phyloP scores from a whole-genome alignment of 352 stramenopile species.

The Peronospora belbahrii region DNA sequence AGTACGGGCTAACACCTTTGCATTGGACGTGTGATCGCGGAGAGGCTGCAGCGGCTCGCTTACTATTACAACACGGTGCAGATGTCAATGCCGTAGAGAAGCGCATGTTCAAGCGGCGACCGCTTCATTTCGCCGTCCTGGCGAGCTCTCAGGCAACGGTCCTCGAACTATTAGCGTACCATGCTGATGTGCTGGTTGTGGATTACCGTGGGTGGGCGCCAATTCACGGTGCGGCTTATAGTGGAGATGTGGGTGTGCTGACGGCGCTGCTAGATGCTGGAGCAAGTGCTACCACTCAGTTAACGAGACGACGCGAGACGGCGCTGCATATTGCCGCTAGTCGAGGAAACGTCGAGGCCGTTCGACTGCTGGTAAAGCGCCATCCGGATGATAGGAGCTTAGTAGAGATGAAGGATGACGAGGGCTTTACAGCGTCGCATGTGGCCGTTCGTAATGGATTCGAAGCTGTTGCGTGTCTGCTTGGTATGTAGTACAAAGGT shows the following conservation, averaged over 20 bases:
- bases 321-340: slow-evolving; percentile 33
- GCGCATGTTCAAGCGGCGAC: slow-evolving; percentile 57
- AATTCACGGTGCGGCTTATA: slow-evolving; percentile 50
- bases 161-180: slow-evolving; percentile 29
- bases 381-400: slow-evolving; percentile 3
- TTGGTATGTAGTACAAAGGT: not conserved
- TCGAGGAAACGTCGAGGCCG: slow-evolving; percentile 15
- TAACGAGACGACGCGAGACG: slow-evolving; percentile 24
- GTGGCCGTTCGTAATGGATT: slow-evolving; percentile 19
- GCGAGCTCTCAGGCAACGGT: slow-evolving; percentile 29
- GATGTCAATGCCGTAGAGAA: slow-evolving; percentile 52
- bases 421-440: slow-evolving; percentile 20
- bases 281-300: slow-evolving; percentile 9
- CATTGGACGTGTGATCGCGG: slow-evolving; percentile 66
- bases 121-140: slow-evolving; percentile 59
- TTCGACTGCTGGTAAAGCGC: slow-evolving; percentile 19
- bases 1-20: slow-evolving; percentile 63
- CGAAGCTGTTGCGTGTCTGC: slow-evolving; percentile 20
- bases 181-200: slow-evolving; percentile 28
- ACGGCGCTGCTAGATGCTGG: slow-evolving; percentile 20
- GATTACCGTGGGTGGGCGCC: slow-evolving; percentile 57
- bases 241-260: slow-evolving; percentile 20
- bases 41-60: slow-evolving; percentile 16
- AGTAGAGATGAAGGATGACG: slow-evolving; percentile 14
- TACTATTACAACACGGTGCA: slow-evolving; percentile 32